Percentiles rank a stretch among this genome's conserved stretches.
Conservation (phyloP, 2,329 filamentous ascomycete genomes). For the Cyclaneusma minus region DNA sequence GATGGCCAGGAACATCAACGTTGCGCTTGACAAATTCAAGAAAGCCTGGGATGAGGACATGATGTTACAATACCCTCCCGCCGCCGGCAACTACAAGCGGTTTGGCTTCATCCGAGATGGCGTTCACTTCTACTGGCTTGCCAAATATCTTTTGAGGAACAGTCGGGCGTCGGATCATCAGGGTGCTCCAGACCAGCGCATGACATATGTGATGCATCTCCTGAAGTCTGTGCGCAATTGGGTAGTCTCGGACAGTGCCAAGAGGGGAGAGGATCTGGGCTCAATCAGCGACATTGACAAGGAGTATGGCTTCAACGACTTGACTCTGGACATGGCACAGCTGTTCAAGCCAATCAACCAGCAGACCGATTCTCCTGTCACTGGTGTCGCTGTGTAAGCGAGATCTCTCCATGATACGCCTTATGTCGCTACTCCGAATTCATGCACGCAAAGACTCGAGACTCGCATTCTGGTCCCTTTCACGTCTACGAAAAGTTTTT, state of each 20-base stretch:
- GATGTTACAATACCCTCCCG: conserved; percentile 46
- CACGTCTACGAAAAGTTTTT: too few species aligned
- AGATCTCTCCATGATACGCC: neutral
- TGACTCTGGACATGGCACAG: conserved; percentile 56
- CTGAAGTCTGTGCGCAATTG: conserved; percentile 44
- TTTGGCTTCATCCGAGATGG: conserved; percentile 58
- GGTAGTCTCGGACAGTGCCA: conserved; percentile 46
- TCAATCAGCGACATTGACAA: conserved; percentile 55
- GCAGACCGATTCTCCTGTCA: conserved; percentile 21
- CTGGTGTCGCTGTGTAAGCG: conserved; percentile 9
- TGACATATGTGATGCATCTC: conserved; percentile 42
- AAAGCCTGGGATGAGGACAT: conserved; percentile 56
- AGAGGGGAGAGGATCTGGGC: conserved; percentile 50
- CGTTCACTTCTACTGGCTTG: conserved; percentile 60
- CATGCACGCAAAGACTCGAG: too few species aligned
- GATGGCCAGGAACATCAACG: conserved; percentile 29
- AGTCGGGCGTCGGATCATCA: conserved; percentile 36
- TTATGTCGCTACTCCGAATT: conserved; percentile 3
- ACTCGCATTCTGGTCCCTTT: too few species aligned
- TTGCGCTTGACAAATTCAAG: conserved; percentile 58
- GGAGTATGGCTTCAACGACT: conserved; percentile 44
- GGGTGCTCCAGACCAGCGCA: conserved; percentile 40
- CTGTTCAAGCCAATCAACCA: conserved; percentile 47
- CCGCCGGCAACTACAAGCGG: conserved; percentile 35
- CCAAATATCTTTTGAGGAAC: conserved; percentile 47